Evolutionary conservation across 163 green algal species (phyloP).

Genomic region (Chlamydomonas reinhardtii): DNA sequence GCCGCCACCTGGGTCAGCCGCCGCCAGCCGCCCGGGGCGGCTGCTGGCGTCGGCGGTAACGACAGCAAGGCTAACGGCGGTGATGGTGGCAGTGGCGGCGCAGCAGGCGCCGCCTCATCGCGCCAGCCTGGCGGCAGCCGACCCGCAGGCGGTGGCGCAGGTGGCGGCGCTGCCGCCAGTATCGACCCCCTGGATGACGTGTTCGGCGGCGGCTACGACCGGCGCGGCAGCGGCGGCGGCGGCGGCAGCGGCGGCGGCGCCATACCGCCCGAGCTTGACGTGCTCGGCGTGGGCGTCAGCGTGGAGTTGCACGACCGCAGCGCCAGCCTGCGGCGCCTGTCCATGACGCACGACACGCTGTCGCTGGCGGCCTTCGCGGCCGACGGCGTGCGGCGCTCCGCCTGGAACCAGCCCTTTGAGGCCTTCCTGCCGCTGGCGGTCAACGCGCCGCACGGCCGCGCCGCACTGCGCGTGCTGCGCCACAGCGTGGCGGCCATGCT

Average conservation of each 20-base stretch:
- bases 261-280: neutral
- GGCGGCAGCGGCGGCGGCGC: too few relatives aligned
- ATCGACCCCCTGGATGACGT: too few relatives aligned
- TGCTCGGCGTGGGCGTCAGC: slow-evolving; percentile 35
- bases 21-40: too few relatives aligned
- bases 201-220: too few relatives aligned
- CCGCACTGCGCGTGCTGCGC: slow-evolving; percentile 3
- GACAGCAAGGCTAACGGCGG: too few relatives aligned
- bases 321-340: neutral
- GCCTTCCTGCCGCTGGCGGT: slow-evolving; percentile 51
- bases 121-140: too few relatives aligned
- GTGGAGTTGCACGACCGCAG: neutral
- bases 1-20: too few relatives aligned
- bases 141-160: too few relatives aligned
- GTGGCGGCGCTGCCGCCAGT: neutral
- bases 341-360: slow-evolving; percentile 35
- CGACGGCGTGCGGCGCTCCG: slow-evolving; percentile 33
- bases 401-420: slow-evolving; percentile 51
- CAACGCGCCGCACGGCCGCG: slow-evolving; percentile 2
- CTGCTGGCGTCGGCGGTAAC: too few relatives aligned
- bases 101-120: too few relatives aligned
- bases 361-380: slow-evolving; percentile 22
- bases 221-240: too few relatives aligned
- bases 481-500: slow-evolving; percentile 4
- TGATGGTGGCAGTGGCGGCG: too few relatives aligned